These are phyloP conservation scores for Scedosporium aurantiacum DNA, from an alignment of 2,329 filamentous ascomycete species.

Conservation along the genomic window DNA sequence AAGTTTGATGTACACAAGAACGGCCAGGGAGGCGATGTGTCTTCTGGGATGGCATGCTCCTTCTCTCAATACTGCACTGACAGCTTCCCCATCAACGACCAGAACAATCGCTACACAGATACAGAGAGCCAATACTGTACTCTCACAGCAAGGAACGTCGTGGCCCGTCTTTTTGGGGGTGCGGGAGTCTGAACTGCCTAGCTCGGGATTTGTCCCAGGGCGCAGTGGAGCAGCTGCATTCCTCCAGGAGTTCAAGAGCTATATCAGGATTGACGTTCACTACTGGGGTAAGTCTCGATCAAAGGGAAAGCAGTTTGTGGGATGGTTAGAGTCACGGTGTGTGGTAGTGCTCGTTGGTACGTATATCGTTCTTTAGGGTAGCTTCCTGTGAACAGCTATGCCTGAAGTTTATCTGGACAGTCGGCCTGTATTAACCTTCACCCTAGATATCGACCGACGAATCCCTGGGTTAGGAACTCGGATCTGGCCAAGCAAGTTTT, in stretches of 20 bases:
- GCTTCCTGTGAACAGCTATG: background rate
- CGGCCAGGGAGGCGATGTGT: conserved; percentile 47
- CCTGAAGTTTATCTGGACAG: background rate
- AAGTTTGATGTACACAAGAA: conserved; percentile 40
- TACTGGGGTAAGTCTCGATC: conserved; percentile 52
- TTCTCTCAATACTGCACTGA: conserved; percentile 46
- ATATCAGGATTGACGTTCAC: conserved; percentile 49
- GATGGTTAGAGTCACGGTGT: conserved; percentile 54
- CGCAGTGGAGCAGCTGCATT: conserved; percentile 32
- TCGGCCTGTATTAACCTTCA: background rate
- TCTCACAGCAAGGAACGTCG: conserved; percentile 23
- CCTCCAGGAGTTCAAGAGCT: conserved; percentile 38
- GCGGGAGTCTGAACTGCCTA: background rate
- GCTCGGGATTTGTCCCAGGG: background rate
- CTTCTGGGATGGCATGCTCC: conserved; percentile 53
- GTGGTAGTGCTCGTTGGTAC: conserved; percentile 46
- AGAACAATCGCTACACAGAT: conserved; percentile 41
- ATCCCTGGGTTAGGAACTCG: conserved; percentile 40
- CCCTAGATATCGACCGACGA: conserved; percentile 41
- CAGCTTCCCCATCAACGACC: conserved; percentile 41
- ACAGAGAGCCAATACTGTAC: conserved; percentile 27
- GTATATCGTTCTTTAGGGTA: conserved; percentile 14
- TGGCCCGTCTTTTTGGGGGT: conserved; percentile 32
- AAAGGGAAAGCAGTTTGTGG: conserved; percentile 44
- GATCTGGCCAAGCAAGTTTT: conserved; percentile 54